These are phyloP conservation scores for Trichosporon coremiiforme DNA, from an alignment of 1,284 basidiomycete species.

Conservation along the genomic window DNA sequence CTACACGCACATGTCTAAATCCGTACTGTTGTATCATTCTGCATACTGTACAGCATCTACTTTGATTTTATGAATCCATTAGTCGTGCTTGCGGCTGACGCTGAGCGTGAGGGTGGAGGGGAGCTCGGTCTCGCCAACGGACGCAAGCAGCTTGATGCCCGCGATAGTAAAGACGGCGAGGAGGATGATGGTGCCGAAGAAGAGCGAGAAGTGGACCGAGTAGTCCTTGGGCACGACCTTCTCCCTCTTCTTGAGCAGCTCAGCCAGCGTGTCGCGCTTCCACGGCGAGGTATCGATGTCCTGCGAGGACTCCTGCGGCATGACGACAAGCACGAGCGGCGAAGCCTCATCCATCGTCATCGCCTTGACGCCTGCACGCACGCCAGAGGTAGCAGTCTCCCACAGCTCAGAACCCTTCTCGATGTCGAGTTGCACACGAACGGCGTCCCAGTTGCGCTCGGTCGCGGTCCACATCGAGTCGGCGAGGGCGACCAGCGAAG, in stretches of 20 bases:
- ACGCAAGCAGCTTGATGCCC: slow-evolving; percentile 44
- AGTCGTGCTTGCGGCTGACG: slow-evolving; percentile 46
- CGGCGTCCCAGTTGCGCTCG: slow-evolving; percentile 46
- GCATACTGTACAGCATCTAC: slow-evolving; percentile 20
- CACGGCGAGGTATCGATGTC: slow-evolving; percentile 15
- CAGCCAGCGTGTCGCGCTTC: slow-evolving; percentile 21
- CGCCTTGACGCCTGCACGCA: slow-evolving; percentile 50
- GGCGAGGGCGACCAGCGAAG: slow-evolving; percentile 48
- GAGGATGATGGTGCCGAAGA: slow-evolving; percentile 48
- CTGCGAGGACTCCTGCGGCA: slow-evolving; percentile 26
- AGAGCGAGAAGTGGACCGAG: slow-evolving; percentile 45
- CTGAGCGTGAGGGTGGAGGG: slow-evolving; percentile 54
- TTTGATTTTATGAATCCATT: slow-evolving; percentile 15
- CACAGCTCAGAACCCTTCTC: slow-evolving; percentile 41
- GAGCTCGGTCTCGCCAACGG: slow-evolving; percentile 51
- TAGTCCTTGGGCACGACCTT: slow-evolving; percentile 33
- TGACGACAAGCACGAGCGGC: slow-evolving; percentile 52
- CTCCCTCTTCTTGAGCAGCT: slow-evolving; percentile 49
- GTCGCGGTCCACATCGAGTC: slow-evolving; percentile 43
- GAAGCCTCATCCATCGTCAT: slow-evolving; percentile 51
- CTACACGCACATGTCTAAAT: not conserved
- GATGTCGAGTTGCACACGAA: slow-evolving; percentile 45
- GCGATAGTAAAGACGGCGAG: slow-evolving; percentile 39
- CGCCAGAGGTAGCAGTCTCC: slow-evolving; percentile 44
- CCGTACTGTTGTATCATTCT: slow-evolving; percentile 25